Evolutionary conservation across 108 stramenopile species (phyloP).

Genomic region (Cylindrotheca fusiformis): DNA sequence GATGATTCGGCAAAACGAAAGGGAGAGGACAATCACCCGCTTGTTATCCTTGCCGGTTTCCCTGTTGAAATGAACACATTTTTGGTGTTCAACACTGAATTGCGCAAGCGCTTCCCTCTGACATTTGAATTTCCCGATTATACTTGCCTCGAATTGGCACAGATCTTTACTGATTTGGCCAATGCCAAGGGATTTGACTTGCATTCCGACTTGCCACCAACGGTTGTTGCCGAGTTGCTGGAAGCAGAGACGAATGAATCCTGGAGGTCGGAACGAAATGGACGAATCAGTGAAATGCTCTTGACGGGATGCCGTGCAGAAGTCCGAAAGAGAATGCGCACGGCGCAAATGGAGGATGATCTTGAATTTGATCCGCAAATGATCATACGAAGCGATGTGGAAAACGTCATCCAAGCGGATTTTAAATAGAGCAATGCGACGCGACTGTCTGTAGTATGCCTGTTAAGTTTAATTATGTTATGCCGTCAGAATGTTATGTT

Average conservation of each 20-base stretch:
- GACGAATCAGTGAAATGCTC: slow-evolving; percentile 83
- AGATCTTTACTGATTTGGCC: slow-evolving; percentile 78
- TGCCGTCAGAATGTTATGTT: too few species aligned
- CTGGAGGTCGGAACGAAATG: slow-evolving; percentile 87
- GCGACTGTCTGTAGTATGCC: too few species aligned
- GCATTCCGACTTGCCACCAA: slow-evolving; percentile 52
- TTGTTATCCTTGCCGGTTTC: slow-evolving; percentile 85
- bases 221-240: slow-evolving; percentile 57
- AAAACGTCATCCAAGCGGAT: slow-evolving; percentile 72
- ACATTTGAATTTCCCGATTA: slow-evolving; percentile 91
- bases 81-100: slow-evolving; percentile 60
- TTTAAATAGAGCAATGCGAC: slow-evolving; percentile 87
- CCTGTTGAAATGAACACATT: slow-evolving; percentile 87
- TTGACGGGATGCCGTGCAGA: slow-evolving; percentile 78
- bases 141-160: slow-evolving; percentile 71
- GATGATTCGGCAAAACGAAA: slow-evolving; percentile 28
- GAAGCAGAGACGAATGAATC: slow-evolving; percentile 62
- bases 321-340: slow-evolving; percentile 77
- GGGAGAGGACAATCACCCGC: slow-evolving; percentile 31
- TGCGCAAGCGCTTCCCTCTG: slow-evolving; percentile 74
- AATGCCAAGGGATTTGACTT: slow-evolving; percentile 86
- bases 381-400: slow-evolving; percentile 71
- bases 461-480: too few species aligned
- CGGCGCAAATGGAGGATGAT: slow-evolving; percentile 65
- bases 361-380: slow-evolving; percentile 84